A percentile compares a stretch with the other conserved stretches of the same genome.
Evolutionary conservation across 768 basidiomycete species (phyloP).

Genomic region (Piloderma croceum): DNA sequence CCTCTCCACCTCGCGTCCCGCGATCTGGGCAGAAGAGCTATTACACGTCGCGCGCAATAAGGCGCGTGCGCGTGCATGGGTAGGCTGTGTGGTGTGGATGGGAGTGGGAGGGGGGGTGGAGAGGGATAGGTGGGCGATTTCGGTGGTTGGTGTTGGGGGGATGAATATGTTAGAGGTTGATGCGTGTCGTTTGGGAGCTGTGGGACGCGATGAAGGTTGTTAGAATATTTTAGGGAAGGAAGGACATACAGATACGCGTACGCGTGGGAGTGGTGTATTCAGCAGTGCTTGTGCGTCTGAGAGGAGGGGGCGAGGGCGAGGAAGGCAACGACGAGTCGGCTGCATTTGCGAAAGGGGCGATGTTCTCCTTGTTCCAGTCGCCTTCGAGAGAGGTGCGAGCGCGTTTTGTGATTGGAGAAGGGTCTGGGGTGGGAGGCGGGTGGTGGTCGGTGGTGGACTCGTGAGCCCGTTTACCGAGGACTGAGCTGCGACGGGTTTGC

Average conservation of each 20-base stretch:
- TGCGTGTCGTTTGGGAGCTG: conserved; percentile 43
- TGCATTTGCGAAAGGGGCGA: conserved; percentile 53
- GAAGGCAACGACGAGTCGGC: conserved; percentile 29
- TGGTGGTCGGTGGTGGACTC: conserved; percentile 33
- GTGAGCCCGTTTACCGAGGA: conserved; percentile 48
- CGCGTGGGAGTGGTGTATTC: conserved; percentile 37
- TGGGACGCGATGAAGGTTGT: conserved; percentile 10
- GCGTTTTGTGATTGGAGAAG: conserved; percentile 63
- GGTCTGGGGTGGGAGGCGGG: conserved; percentile 52
- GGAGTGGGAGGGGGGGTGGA: conserved; percentile 62
- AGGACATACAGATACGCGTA: conserved; percentile 38
- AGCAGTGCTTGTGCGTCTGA: conserved; percentile 34
- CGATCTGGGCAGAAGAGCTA: conserved; percentile 41
- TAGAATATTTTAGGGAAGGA: conserved; percentile 1
- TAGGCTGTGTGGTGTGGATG: conserved; percentile 39
- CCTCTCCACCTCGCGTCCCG: conserved; percentile 67
- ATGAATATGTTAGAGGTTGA: conserved; percentile 40
- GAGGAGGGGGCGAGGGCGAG: conserved; percentile 28
- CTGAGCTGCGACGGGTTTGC: conserved; percentile 37
- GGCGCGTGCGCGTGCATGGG: conserved; percentile 57
- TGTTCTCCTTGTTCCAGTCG: conserved; percentile 71
- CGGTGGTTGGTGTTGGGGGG: conserved; percentile 40
- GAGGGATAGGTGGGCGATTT: conserved; percentile 37
- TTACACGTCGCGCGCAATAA: conserved; percentile 70
- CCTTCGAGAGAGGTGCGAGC: conserved; percentile 48